phyloP scores from a whole-genome alignment of 1,284 basidiomycete genomes.

The Ustilago tritici region DNA sequence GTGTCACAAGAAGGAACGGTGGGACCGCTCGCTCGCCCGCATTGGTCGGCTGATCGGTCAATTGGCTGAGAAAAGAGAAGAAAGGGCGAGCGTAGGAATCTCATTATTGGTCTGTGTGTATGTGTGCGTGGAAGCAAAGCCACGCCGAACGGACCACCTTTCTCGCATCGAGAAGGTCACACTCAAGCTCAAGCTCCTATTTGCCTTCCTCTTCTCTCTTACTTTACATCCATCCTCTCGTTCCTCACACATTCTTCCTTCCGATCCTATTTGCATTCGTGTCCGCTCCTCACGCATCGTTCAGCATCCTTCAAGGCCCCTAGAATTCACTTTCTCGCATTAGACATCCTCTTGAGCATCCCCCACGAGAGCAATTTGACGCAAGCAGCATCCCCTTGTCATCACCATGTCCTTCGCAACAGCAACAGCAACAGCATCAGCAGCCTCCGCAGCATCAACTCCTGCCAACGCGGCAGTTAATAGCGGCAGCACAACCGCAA shows the following conservation, averaged over 20 bases:
- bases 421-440: constrained; percentile 36
- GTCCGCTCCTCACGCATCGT: background rate
- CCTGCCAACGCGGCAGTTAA: constrained; percentile 25
- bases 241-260: background rate
- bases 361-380: background rate
- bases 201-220: background rate
- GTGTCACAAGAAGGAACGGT: background rate
- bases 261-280: background rate
- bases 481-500: constrained; percentile 2
- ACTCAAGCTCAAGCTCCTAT: background rate
- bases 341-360: background rate
- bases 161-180: background rate
- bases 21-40: background rate
- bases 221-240: constrained; percentile 1
- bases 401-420: constrained; percentile 44
- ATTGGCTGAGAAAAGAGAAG: constrained; percentile 1
- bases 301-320: background rate
- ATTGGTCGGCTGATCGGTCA: constrained; percentile 11
- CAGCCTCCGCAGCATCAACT: constrained; percentile 50
- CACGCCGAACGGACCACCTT: constrained; percentile 26
- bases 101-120: constrained; percentile 24
- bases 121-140: background rate
- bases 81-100: background rate
- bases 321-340: background rate
- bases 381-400: constrained; percentile 5